phyloP scores from a whole-genome alignment of 1,284 basidiomycete genomes.

The Trametes hirsuta region DNA sequence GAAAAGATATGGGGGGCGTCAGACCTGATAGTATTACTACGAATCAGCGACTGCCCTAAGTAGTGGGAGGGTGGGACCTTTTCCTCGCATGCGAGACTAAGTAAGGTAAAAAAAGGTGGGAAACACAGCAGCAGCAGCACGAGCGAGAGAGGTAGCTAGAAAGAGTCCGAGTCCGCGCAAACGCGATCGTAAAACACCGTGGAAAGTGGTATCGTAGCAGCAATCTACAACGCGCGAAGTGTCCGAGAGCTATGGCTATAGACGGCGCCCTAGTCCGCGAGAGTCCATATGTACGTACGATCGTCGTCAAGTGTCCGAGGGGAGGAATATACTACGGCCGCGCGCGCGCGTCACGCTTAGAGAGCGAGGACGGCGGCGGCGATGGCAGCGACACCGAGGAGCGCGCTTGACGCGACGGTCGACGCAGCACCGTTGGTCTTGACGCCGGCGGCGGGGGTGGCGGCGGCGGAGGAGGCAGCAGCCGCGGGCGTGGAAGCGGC shows the following conservation, averaged over 20 bases:
- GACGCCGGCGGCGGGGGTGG: slow-evolving; percentile 15
- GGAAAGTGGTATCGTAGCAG: slow-evolving; percentile 24
- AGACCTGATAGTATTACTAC: slow-evolving; percentile 33
- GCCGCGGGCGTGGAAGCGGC: slow-evolving; percentile 33
- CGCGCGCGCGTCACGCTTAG: slow-evolving; percentile 36
- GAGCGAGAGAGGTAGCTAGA: slow-evolving; percentile 17
- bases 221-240: slow-evolving; percentile 25
- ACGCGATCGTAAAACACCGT: slow-evolving; percentile 21
- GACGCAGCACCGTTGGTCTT: slow-evolving; percentile 51
- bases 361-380: slow-evolving; percentile 59
- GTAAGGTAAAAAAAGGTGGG: slow-evolving; percentile 26
- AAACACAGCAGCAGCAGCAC: slow-evolving; percentile 27
- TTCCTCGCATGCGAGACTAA: slow-evolving; percentile 42
- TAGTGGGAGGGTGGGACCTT: slow-evolving; percentile 26
- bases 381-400: slow-evolving; percentile 54
- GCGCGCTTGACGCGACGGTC: slow-evolving; percentile 50
- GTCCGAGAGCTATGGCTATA: slow-evolving; percentile 28
- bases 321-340: background rate
- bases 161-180: slow-evolving; percentile 27
- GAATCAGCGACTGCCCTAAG: slow-evolving; percentile 31
- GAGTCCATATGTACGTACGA: slow-evolving; percentile 14
- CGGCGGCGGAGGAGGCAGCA: slow-evolving; percentile 31
- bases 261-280: slow-evolving; percentile 19
- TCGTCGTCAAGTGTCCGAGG: slow-evolving; percentile 5
- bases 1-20: slow-evolving; percentile 21